Evolutionary conservation across 2,329 filamentous ascomycete genomes (phyloP), one percentile per base, ranked within the genome.

Genomic region (Hypoxylon sp.): DNA sequence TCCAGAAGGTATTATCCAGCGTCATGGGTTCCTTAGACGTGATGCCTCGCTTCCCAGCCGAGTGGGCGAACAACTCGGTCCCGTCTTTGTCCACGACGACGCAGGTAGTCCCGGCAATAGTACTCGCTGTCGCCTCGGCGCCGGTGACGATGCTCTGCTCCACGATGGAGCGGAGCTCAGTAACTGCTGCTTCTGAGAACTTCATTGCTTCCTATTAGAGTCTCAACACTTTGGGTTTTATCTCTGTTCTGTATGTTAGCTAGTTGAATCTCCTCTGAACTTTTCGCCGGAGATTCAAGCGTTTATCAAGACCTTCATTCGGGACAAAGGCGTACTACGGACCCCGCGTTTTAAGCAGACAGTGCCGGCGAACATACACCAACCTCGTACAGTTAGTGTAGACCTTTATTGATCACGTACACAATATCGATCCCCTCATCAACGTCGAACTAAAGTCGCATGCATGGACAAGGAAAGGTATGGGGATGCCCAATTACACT

Each of bases 1-100:
- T 79, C 84, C 83, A 87, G 72, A 89, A 91, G 0, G 87, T 78
- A 7, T 81, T 87, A 39, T 91, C 87, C 0, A 87, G 76, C 0
- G 83, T 83, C 84, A 91, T 88, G 3, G 83, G 78, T 47, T 87
- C 82, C 0, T 78, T 69, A 1, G 78, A 78, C 0, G 52, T 76
- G 4, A 80, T 48, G 0, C 85, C 85, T 2, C 80, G 77, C 16
- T 79, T 82, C 0, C 86, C 86, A 0, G 82, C 76, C 0, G 84
- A 77, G 69, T 87, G 79, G 2, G 79, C 78, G 78, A 82, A 67
- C 77, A 81, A 59, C 75, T 83, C 46, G 74, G 78, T 23, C 78
- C 81, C 9, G 74, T 81, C 7, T 76, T 75, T 59, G 69, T 79
- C 27, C 70, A 76, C 25, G 77, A 83, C 66, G 72, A 73, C 70